These are phyloP conservation scores for Iris macrosiphon DNA, from an alignment of 106 monocot genomes.

Conservation along the genomic window DNA sequence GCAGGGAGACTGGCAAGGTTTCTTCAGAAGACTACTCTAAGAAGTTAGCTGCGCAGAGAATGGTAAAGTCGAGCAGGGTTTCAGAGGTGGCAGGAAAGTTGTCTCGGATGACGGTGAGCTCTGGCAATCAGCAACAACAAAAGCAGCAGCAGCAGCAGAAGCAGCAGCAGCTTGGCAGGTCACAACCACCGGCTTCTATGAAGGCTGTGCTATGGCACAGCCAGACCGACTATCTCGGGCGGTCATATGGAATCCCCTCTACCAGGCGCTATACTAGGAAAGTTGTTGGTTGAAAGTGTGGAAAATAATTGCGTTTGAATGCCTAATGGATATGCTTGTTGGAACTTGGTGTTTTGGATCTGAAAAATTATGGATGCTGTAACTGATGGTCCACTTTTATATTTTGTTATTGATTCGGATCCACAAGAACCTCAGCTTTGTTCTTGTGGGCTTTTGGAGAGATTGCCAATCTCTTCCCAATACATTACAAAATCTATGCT, in stretches of 20 bases:
- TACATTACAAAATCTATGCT: no score
- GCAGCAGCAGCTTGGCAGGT: neutral
- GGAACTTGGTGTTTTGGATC: no score
- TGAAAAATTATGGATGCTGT: no score
- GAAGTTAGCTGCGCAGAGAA: neutral
- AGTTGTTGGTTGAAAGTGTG: constrained; percentile 27
- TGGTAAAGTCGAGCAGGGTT: constrained; percentile 6
- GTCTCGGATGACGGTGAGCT: constrained; percentile 28
- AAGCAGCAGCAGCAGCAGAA: neutral
- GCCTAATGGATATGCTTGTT: no score
- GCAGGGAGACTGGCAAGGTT: constrained; percentile 8
- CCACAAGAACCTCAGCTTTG: no score
- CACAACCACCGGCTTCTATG: constrained; percentile 15
- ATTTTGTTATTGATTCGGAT: no score
- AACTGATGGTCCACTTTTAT: no score
- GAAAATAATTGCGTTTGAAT: no score
- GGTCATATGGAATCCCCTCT: constrained; percentile 27
- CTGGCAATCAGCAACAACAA: no score
- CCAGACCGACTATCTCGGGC: constrained; percentile 14
- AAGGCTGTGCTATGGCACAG: constrained; percentile 66
- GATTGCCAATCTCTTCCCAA: no score
- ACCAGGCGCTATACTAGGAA: constrained; percentile 34
- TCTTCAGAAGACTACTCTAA: neutral
- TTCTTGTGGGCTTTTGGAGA: no score
- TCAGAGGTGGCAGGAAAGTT: constrained; percentile 37